phyloP scores from a whole-genome alignment of 352 stramenopile genomes.

The Poterioochromonas sp. region DNA sequence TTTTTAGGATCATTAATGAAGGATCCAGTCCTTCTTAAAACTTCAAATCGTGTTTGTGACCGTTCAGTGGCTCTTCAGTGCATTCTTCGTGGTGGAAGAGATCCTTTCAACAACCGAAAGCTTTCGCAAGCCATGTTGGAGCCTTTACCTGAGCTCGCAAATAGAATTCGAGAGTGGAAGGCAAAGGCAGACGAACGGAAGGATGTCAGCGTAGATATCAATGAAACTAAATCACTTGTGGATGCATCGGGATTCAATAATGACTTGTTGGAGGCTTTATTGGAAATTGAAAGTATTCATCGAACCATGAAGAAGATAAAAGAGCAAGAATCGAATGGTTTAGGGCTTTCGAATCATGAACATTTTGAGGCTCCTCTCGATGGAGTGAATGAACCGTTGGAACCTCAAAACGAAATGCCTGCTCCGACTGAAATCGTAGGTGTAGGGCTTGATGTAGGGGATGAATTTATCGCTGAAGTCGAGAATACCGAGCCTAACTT shows the following conservation, averaged over 20 bases:
- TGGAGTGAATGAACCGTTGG: not conserved
- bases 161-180: not conserved
- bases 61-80: not conserved
- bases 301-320: too few species aligned
- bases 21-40: not conserved
- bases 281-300: not conserved
- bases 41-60: not conserved
- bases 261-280: not conserved
- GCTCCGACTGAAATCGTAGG: not conserved
- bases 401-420: not conserved
- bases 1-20: conserved; percentile 9
- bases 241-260: not conserved
- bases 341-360: not conserved
- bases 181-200: not conserved
- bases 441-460: not conserved
- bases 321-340: not conserved
- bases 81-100: not conserved
- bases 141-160: not conserved
- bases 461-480: not conserved
- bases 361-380: not conserved
- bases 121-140: not conserved
- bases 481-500: not conserved
- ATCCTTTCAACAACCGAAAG: not conserved
- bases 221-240: not conserved
- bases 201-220: not conserved